Base-by-base conservation (phyloP, 148 eudicot species). In the Cornus controversa region DNA sequence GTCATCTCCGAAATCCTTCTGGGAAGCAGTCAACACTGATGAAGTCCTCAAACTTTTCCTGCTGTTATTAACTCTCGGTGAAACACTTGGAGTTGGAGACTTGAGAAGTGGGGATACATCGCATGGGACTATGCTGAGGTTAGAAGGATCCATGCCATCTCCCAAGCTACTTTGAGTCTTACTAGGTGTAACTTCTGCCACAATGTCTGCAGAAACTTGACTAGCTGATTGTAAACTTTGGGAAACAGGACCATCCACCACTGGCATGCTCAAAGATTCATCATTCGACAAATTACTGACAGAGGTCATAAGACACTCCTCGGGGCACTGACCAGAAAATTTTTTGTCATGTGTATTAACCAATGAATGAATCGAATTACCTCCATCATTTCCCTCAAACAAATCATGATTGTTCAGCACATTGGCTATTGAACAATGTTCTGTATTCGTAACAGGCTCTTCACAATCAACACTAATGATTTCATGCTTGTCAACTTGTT, bases 21-120 rank as follows among this genome's bases (percentile, higher is more conserved):
- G 88, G 13, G 91, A 86, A 65, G 92, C 91, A 83, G 88, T 84
- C 69, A 85, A 27, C 70, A 76, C 73, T 53, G 92, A 89, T 15
- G 91, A 91, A 60, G 90, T 87, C 84, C 89, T 90, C 13, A 90
- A 84, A 85, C 96, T 93, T 84, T 89, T 96, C 80, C 90, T 83
- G 85, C 97, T 91, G 80, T 73, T 77, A 73, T 67, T 74, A 42
- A 87, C 82, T 87, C 83, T 87, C 13, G 99, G 99, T 72, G 95
- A 96, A 79, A 91, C 88, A 80, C 92, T 90, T 36, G 89, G 91
- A 75, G 90, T 73, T 23, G 99, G 98, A 73, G 98, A 90, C 69
- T 86, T 91, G 72, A 91, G 82, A 85, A 68, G 72, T 67, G 91
- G 94, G 71, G 94, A 86, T 77, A 78, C 77, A 60, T 90, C 90